A percentile compares a stretch with the other conserved stretches of the same genome.
Conservation (phyloP, 139 green algal species). For the Tetratostichococcus sp. region DNA sequence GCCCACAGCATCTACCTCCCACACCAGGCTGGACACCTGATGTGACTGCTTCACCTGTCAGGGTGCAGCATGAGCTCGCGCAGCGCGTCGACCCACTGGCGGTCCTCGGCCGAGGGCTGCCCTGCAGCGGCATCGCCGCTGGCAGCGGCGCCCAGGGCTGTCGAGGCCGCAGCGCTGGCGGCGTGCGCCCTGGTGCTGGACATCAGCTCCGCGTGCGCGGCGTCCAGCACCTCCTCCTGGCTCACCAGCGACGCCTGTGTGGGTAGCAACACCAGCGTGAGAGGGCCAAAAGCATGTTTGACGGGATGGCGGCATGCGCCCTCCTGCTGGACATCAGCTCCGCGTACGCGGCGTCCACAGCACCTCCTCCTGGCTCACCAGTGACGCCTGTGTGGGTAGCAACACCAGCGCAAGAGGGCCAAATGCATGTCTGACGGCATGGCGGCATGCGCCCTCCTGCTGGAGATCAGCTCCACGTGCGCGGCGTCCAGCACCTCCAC, state of each 20-base stretch:
- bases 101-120: too few relatives aligned
- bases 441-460: background rate
- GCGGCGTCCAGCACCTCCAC: background rate
- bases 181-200: background rate
- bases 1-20: too few relatives aligned
- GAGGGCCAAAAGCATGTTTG: too few relatives aligned
- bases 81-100: too few relatives aligned
- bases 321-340: background rate
- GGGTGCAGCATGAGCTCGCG: too few relatives aligned
- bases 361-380: slow-evolving; percentile 8
- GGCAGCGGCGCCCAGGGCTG: too few relatives aligned
- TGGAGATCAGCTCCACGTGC: background rate
- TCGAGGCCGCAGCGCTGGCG: too few relatives aligned
- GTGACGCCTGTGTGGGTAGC: slow-evolving; percentile 1
- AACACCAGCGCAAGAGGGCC: background rate
- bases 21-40: too few relatives aligned
- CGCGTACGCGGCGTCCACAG: background rate
- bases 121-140: too few relatives aligned
- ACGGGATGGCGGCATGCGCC: background rate
- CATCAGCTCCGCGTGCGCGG: background rate
- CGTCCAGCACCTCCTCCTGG: slow-evolving; percentile 5
- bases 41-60: too few relatives aligned
- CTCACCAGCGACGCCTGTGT: slow-evolving; percentile 5
- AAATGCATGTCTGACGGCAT: too few relatives aligned
- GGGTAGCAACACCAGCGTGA: background rate